Evolutionary conservation across 768 basidiomycete genomes (phyloP), one percentile per base, ranked within the genome.

Genomic region (Chlorophyllum brunneum): DNA sequence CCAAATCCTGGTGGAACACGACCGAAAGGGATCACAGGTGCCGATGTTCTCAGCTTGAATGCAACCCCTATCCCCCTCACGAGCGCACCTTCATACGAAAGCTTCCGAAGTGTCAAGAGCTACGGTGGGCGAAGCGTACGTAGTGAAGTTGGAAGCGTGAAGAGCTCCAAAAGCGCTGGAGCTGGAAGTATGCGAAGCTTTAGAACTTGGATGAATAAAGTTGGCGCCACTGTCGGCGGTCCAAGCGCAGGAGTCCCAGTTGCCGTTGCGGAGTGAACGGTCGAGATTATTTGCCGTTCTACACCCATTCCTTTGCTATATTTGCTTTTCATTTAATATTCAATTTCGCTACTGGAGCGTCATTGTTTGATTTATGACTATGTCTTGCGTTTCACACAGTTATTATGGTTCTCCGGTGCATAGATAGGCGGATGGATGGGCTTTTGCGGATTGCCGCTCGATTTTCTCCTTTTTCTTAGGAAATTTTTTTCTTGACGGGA

Each of bases 11-110:
- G 43, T 29, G 34, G 44, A 24, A 53, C 51, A 20, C 23, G 51
- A 42, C 51, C 51, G 2, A 53, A 46, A 46, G 51, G 51, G 31
- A 43, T 53, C 10, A n/a, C 46, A 16, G 43, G 36, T 16, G 30
- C 43, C 24, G 51, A 46, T 8, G 43, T 53, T 7, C 42, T 20
- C 13, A 30, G 37, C 23, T 18, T 53, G 10, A 22, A 39, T 20
- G 5, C 44, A 15, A 8, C 34, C 5, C 51, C 49, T 31, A 33
- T 33, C 9, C 51, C 43, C 8, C 43, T 53, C 43, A 57, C 46
- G 22, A 63, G 60, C 20, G 68, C 68, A 10, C 70, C 76, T 5
- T 77, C 77, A 2, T 63, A 72, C 46, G 79, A 80, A 61, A 77
- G 75, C 58, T 74, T 77, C 59, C 70, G 71, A 27, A 78, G 70